These are phyloP conservation scores for Torulaspora microellipsoides DNA, from an alignment of 805 yeast species.

Conservation along the genomic window DNA sequence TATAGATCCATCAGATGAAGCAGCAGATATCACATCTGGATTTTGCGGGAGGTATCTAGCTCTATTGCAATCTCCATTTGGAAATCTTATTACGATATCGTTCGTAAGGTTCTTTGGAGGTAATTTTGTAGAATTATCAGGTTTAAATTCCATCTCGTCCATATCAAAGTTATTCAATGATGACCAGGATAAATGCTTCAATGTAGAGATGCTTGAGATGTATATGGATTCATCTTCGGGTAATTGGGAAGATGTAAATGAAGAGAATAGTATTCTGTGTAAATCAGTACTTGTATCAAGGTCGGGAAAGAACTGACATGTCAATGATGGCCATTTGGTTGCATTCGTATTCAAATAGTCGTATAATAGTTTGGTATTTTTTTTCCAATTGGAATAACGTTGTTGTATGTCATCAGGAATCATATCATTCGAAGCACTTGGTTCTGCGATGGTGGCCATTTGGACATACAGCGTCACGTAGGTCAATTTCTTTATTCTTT, in stretches of 20 bases:
- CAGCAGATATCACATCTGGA: slow-evolving; percentile 74
- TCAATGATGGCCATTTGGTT: slow-evolving; percentile 64
- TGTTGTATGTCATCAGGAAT: slow-evolving; percentile 27
- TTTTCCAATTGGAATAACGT: slow-evolving; percentile 58
- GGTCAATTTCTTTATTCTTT: background rate
- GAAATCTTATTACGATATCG: slow-evolving; percentile 29
- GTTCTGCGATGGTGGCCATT: slow-evolving; percentile 1
- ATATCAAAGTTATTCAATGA: slow-evolving; percentile 36
- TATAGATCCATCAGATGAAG: slow-evolving; percentile 60
- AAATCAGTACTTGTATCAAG: slow-evolving; percentile 26
- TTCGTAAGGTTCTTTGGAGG: slow-evolving; percentile 27
- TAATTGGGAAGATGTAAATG: slow-evolving; percentile 34
- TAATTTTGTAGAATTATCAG: slow-evolving; percentile 29
- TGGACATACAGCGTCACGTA: background rate
- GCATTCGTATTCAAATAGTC: slow-evolving; percentile 67
- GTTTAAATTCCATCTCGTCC: slow-evolving; percentile 37
- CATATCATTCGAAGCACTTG: background rate
- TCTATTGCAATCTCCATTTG: slow-evolving; percentile 59
- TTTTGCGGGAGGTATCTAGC: slow-evolving; percentile 79
- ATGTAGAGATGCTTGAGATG: slow-evolving; percentile 29
- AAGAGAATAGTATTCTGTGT: slow-evolving; percentile 30
- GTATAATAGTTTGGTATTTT: slow-evolving; percentile 71
- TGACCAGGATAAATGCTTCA: slow-evolving; percentile 32
- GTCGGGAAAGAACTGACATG: slow-evolving; percentile 65
- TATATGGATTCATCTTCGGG: slow-evolving; percentile 34